Evolutionary conservation across 306 rosid genomes (phyloP).

Genomic region (Trichosanthes truncata): DNA sequence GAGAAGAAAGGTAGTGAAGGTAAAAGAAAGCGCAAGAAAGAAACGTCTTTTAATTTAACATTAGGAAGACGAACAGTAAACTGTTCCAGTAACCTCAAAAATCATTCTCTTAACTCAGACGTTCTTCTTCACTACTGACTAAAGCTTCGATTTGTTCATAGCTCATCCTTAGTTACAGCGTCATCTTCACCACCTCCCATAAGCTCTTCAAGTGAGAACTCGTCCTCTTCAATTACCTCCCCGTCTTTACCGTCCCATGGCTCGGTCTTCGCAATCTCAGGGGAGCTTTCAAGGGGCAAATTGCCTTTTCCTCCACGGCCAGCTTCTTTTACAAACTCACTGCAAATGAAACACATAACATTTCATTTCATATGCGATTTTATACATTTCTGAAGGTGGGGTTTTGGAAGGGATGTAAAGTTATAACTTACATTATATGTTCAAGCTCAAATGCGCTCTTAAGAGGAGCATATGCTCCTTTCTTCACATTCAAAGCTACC

Average conservation of each 20-base stretch:
- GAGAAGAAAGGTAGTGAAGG: background rate
- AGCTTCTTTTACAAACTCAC: constrained; percentile 83
- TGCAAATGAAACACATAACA: constrained; percentile 17
- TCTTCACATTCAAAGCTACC: constrained; percentile 83
- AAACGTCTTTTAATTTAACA: background rate
- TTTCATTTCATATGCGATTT: background rate
- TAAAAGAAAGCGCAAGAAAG: background rate
- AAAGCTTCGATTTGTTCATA: constrained; percentile 19
- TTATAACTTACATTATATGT: constrained; percentile 54
- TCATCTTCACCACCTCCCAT: constrained; percentile 91
- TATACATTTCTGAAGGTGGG: constrained; percentile 6
- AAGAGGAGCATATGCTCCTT: constrained; percentile 86
- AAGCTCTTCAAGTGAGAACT: constrained; percentile 91
- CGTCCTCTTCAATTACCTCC: constrained; percentile 82
- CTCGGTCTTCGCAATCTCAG: constrained; percentile 51
- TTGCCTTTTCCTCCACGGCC: constrained; percentile 93
- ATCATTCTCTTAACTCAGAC: background rate
- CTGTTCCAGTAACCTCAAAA: background rate
- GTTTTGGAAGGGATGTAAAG: background rate
- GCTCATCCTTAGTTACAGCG: constrained; percentile 50
- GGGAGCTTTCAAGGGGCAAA: constrained; percentile 57
- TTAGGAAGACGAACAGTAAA: background rate
- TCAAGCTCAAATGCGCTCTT: constrained; percentile 92
- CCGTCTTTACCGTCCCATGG: constrained; percentile 99
- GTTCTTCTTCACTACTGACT: background rate